Evolutionary conservation across 768 basidiomycete genomes (phyloP), one percentile per base, ranked within the genome.

Genomic region (Boletus barrowsii): DNA sequence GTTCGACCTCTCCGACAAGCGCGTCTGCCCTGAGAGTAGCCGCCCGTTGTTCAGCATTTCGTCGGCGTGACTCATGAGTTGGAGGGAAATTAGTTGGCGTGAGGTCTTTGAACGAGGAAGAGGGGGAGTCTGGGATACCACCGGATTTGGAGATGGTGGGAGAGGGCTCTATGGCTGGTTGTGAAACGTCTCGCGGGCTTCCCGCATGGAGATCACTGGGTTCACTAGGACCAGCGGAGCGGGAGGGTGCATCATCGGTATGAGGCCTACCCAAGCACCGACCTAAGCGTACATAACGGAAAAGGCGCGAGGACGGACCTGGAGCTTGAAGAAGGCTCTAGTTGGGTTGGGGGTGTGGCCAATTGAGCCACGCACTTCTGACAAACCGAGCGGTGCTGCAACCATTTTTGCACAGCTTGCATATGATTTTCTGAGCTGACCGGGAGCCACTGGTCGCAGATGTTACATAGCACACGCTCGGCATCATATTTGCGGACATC

Each of bases 11-110:
- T 18, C 77, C 79, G 49, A 90, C 80, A 8, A 88, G 75, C 0
- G 72, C 63, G 68, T 92, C 90, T 2, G 83, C 80, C 7, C 84
- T 77, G 35, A 92, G 76, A 2, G 82, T 81, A 10, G 86, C 86
- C 0, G 85, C 87, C 30, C 89, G 83, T 68, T 90, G 87, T 62
- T 90, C 89, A 18, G 89, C 88, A 60, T 88, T 90, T 52, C 86
- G 79, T 26, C 87, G 74, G 22, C 88, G 81, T 15, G 86, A 83
- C 61, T 88, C 88, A 57, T 86, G 72, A 22, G 76, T 70, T 9
- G 82, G 79, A 32, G 80, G 74, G 57, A 80, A 86, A 63, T 76
- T 83, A 24, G 73, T 68, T 0, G 83, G 81, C n/a, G 73, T 82
- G 53, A 83, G 77, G 61, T 84, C 82, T 63, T 82, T 81, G 69